These are phyloP conservation scores for Mimosa bimucronata DNA, from an alignment of 306 rosid genomes.

Conservation along the genomic window DNA sequence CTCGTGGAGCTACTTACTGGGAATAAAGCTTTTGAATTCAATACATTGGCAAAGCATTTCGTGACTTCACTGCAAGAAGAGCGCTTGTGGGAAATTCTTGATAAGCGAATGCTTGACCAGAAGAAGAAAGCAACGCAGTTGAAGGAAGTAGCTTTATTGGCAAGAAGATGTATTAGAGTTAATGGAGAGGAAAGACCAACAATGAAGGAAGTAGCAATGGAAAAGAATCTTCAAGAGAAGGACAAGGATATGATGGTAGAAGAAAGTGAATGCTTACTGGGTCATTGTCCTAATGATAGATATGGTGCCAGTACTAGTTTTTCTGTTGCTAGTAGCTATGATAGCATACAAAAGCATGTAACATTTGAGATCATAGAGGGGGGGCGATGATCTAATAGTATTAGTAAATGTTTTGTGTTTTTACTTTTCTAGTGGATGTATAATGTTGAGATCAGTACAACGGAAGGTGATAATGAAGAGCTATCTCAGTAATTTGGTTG, in stretches of 20 bases:
- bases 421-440: neutral
- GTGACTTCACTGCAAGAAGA: neutral
- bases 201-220: neutral
- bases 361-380: neutral
- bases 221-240: neutral
- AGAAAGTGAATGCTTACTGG: neutral
- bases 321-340: neutral
- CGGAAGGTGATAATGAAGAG: neutral
- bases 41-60: neutral
- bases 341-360: neutral
- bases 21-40: neutral
- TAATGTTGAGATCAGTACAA: neutral
- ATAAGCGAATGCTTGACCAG: neutral
- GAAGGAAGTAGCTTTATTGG: neutral
- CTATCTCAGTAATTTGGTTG: neutral
- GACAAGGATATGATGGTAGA: neutral
- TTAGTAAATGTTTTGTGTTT: neutral
- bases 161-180: neutral
- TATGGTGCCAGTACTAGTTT: neutral
- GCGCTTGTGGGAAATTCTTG: neutral
- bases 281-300: neutral
- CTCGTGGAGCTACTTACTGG: neutral
- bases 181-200: neutral
- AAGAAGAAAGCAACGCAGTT: neutral
- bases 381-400: neutral